Conservation (phyloP, 148 eudicot genomes). For the Amaranthus palmeri region DNA sequence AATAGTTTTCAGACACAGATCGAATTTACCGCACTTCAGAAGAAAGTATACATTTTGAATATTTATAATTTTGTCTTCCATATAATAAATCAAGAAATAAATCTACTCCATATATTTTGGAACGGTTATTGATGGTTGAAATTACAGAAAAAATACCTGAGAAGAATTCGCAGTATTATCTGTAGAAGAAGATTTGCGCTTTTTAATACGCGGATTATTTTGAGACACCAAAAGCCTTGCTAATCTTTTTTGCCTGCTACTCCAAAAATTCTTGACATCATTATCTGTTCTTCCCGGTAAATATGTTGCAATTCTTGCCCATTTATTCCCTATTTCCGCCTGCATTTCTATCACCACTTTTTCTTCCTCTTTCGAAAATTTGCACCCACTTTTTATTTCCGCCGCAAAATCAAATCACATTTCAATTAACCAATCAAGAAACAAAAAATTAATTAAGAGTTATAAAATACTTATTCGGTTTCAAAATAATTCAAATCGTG, state of each 20-base stretch:
- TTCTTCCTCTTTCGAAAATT: conserved; percentile 77
- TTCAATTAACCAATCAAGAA: not conserved
- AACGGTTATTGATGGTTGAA: too few species aligned
- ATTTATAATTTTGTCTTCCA: too few species aligned
- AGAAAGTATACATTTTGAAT: too few species aligned
- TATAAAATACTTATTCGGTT: too few species aligned
- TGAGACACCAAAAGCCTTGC: conserved; percentile 43
- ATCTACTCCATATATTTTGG: too few species aligned
- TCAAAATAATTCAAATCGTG: too few species aligned
- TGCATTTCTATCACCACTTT: conserved; percentile 67
- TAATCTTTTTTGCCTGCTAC: conserved; percentile 71
- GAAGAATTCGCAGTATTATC: conserved; percentile 3
- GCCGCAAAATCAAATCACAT: not conserved
- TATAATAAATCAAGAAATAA: too few species aligned
- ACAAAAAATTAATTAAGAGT: too few species aligned
- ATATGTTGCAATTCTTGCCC: conserved; percentile 73
- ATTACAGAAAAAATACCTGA: too few species aligned
- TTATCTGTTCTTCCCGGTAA: conserved; percentile 74
- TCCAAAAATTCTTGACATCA: conserved; percentile 91
- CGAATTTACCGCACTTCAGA: too few species aligned
- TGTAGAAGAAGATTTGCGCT: conserved; percentile 16
- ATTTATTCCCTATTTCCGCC: conserved; percentile 64
- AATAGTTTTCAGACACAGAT: too few species aligned
- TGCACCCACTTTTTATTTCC: conserved; percentile 49
- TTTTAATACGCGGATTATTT: conserved; percentile 5